Evolutionary conservation across 2,329 filamentous ascomycete genomes (phyloP), one percentile per base, ranked within the genome.

Genomic region (Dothideomycetes sp.): DNA sequence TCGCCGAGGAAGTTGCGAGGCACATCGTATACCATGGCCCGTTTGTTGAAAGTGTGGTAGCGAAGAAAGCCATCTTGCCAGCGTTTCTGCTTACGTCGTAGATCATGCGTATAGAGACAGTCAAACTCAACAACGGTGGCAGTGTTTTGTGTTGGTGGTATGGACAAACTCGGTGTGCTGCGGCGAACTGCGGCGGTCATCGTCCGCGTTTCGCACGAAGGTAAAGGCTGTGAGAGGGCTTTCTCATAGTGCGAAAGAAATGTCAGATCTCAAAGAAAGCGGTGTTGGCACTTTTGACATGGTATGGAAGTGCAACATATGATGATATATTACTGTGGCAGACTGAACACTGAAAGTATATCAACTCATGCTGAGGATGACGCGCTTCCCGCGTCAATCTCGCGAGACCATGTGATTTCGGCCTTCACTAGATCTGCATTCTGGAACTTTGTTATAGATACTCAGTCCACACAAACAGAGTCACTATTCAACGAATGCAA

Each of bases 11-110:
- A 85, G 56, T 88, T 85, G 0, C 83, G 77, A 2, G 75, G 68
- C 34, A 84, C 78, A 57, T 94, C 87, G 52, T 91, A 89, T 5
- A 93, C 84, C 84, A 95, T 93, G 44, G 91, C 68, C 4, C 85
- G 78, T 55, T 79, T 84, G 64, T 95, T 95, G 73, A 94, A 94
- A 1, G 83, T 81, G 55, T 95, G 88, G 48, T 81, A 94, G 47
- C 81, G 83, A 45, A 95, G 73, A 37, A 78, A 78, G 27, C 89
- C 88, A 79, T 95, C 88, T 53, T 94, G 85, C 88, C 88, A 95
- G 45, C 84, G 72, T 58, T 95, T 95, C 50, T 85, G 79, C 63
- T 95, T 95, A 41, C 84, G 78, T 37, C 79, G 77, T 31, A 94
- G 59, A 55, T 95, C 88, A 55, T 84, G 77, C 2, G 87, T 93